phyloP scores from a whole-genome alignment of 768 basidiomycete genomes.

The Boletus barrowsii region DNA sequence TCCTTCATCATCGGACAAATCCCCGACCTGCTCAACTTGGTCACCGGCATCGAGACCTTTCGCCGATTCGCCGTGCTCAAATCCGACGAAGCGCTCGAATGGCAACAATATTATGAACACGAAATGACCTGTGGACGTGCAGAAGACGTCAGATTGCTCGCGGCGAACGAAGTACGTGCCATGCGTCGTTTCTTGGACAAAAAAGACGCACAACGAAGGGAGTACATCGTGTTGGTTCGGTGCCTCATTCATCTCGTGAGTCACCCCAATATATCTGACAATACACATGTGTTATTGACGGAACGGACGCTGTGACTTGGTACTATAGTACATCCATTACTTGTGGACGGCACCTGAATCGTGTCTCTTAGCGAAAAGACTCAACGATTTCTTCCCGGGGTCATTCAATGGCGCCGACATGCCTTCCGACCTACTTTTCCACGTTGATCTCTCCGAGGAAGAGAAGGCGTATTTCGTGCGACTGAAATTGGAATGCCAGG shows the following conservation, averaged over 20 bases:
- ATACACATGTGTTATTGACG: not conserved
- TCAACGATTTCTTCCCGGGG: slow-evolving; percentile 31
- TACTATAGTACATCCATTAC: slow-evolving; percentile 26
- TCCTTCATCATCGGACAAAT: slow-evolving; percentile 31
- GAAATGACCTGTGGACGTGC: slow-evolving; percentile 1
- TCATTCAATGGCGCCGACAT: slow-evolving; percentile 10
- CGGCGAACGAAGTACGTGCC: slow-evolving; percentile 12
- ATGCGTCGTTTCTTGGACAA: slow-evolving; percentile 11
- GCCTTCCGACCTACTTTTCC: slow-evolving; percentile 24
- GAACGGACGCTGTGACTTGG: not conserved
- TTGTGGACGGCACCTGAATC: slow-evolving; percentile 29
- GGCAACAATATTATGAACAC: slow-evolving; percentile 24
- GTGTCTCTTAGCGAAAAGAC: slow-evolving; percentile 15
- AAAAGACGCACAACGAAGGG: slow-evolving; percentile 14
- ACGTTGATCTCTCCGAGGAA: slow-evolving; percentile 19
- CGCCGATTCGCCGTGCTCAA: slow-evolving; percentile 17
- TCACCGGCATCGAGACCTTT: slow-evolving; percentile 22
- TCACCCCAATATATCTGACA: not conserved
- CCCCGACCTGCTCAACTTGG: slow-evolving; percentile 27
- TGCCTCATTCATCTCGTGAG: slow-evolving; percentile 24
- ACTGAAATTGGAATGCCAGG: slow-evolving; percentile 14
- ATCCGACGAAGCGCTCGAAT: slow-evolving; percentile 20
- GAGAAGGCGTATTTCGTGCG: slow-evolving; percentile 19
- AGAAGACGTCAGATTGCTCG: slow-evolving; percentile 18
- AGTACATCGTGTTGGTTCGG: slow-evolving; percentile 24